Evolutionary conservation across 2,329 filamentous ascomycete genomes (phyloP), one percentile per base, ranked within the genome.

Genomic region (Colletotrichum phormii): DNA sequence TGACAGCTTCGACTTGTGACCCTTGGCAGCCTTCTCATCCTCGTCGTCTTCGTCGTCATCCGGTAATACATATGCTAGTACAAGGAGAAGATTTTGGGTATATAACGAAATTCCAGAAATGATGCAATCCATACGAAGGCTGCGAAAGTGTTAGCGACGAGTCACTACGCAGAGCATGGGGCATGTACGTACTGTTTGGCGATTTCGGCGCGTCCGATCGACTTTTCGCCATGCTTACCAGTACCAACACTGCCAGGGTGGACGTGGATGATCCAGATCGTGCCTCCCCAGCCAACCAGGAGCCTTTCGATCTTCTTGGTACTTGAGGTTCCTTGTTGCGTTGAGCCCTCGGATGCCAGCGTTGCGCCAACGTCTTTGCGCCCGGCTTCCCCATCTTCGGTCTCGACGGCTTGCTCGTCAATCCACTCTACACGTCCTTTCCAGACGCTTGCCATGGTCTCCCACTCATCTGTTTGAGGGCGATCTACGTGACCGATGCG

Each of bases 31-130:
- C 1, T 54, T 24, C 8, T n/a, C 77, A 13, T 77, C 75, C 1
- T 84, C 81, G 1, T 83, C 83, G 11, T 92, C 88, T 15, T 91
- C 89, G n/a, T 93, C 89, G 9, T 92, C 87, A 58, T 95, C 93
- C 49, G 92, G 90, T 73, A 92, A 92, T 78, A 95, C 92, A 84
- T 97, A 98, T 80, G 95, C 95, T 84, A 99, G 92, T 78, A 98
- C 93, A 78, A 98, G 90, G 82, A 99, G 89, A 77, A 98, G 88
- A 80, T 91, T 97, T 80, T 95, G 94, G 80, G 95, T 98, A 91
- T 98, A 98, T 83, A 99, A 89, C 76, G 96, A 97, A 83, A 99
- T 93, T 79, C 97, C 97, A 81, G 97, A 98, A 86, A 99, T 95
- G 82, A 98, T 95, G 87, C 97, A 98, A 85, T 99, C 97, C 84